A percentile compares a stretch with the other conserved stretches of the same genome.
Evolutionary conservation across 805 yeast genomes (phyloP).

Genomic region (Candida schatavii): DNA sequence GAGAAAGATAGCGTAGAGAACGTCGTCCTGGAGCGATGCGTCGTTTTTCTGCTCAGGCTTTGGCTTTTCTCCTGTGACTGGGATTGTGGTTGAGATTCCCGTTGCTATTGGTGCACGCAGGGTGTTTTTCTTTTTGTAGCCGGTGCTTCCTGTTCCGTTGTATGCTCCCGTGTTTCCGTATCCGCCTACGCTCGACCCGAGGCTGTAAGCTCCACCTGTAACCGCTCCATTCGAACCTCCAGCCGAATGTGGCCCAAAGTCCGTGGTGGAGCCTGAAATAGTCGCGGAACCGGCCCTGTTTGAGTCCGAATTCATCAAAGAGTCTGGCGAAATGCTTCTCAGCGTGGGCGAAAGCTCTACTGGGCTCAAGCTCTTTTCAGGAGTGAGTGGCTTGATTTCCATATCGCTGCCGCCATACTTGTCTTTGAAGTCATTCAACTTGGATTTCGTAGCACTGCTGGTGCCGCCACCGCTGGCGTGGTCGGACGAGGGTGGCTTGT

Average conservation of each 20-base stretch:
- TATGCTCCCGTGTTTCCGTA: no score
- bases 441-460: constrained; percentile 10
- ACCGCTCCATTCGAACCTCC: no score
- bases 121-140: constrained; percentile 34
- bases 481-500: neutral
- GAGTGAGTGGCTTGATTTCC: constrained; percentile 21
- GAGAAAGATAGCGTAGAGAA: constrained; percentile 69
- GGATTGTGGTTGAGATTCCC: constrained; percentile 75
- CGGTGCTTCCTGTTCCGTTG: constrained; percentile 8
- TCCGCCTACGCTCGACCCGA: no score
- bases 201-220: no score
- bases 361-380: constrained; percentile 26
- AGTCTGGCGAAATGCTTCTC: constrained; percentile 43
- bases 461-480: constrained; percentile 1
- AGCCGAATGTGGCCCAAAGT: no score
- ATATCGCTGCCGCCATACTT: constrained; percentile 9
- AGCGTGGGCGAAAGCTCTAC: constrained; percentile 33
- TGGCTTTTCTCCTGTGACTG: constrained; percentile 72
- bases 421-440: constrained; percentile 16
- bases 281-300: no score
- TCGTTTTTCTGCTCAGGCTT: constrained; percentile 62
- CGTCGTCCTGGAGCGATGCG: constrained; percentile 68
- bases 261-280: no score
- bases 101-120: constrained; percentile 58
- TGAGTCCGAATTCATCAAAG: constrained; percentile 28